Evolutionary conservation across 2,329 filamentous ascomycete species (phyloP), one percentile per base, ranked within the genome.

Genomic region (Scedosporium dehoogii): DNA sequence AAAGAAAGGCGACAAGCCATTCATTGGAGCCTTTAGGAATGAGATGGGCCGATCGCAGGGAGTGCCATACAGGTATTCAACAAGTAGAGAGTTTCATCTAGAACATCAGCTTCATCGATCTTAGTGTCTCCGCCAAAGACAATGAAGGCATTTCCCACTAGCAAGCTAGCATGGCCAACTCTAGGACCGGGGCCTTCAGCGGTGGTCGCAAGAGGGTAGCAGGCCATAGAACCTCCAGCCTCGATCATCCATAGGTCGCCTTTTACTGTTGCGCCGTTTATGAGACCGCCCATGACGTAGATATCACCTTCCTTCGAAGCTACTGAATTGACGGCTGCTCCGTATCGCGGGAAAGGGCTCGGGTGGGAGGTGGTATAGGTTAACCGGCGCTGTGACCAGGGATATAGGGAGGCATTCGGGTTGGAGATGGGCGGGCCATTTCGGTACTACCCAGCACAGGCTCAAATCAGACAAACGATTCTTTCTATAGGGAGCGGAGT

Each of bases 81-180:
- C 59, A 99, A 83, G 75, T 99, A 99, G 12, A 99, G 79, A 0
- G 94, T 97, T 76, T 99, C 93, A 70, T 99, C 94, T 63, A 99
- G 79, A 58, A 90, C 82, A 74, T 99, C 94, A 38, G 86, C 85
- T 70, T 97, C 94, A 62, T 97, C 92, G 72, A 96, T 89, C 75
- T 99, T 99, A 60, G 94, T 99, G 74, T 99, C 96, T 71, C 94
- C 94, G 59, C 94, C 96, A 71, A 97, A 99, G 12, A 99, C 94
- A 68, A 99, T 99, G 73, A 97, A 99, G 0, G 94, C 94, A 75
- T 99, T 99, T 63, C 96, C 96, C 61, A 99, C 94, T 16, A 99
- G 81, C 70, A 99, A 79, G 79, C 92, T 96, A 21, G 93, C 84
- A 76, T 99, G 94, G 3, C 94, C 94, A 60, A 99, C 94, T 77